Base-by-base conservation (phyloP, 306 rosid species). In the Rosa rugosa region DNA sequence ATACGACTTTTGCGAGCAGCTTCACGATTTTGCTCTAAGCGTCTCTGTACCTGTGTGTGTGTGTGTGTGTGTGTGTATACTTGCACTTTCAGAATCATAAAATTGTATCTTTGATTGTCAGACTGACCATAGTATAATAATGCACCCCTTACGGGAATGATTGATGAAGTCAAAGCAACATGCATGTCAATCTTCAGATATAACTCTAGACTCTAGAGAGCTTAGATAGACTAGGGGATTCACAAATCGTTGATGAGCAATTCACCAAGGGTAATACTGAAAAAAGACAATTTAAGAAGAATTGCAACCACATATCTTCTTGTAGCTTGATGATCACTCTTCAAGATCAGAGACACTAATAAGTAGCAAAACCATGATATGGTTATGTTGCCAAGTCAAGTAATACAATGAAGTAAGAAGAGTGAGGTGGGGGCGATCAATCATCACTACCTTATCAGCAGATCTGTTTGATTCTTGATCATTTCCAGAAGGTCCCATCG, bases 1-100 rank as follows among this genome's bases (percentile, higher is more conserved):
- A 85, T 65, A 36, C 97, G 86, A 59, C 98, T 90, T 84, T 90
- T 94, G 42, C 90, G 70, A 77, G 98, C 98, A 75, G 98, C 98
- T 82, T 94, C 96, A 22, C 99, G 91, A 81, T 95, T 95, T 84
- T 95, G 98, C 38, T 91, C 97, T 42, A 94, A 83, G 44, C 98
- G 88, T 82, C 92, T 84, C 74, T 80, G 84, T 65, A 75, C 87
- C 96, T 94, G 78, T 53, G 74, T 57, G 69, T 46, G 51, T 44
- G 70, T 44, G 70, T 25, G 86, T 11, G 75, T 53, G 74, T 57
- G 65, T 46, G 51, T 44, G 70, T 25, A 87, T 11, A 79, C 41
- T 36, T 47, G 56, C 75, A 53, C 47, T 59, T 78, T 76, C 60
- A 75, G 53, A 56, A 72, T 13, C 14, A 38, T 12, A 3, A 38